These are phyloP conservation scores for Neoboletus magnificus DNA, from an alignment of 768 basidiomycete genomes.

Conservation along the genomic window DNA sequence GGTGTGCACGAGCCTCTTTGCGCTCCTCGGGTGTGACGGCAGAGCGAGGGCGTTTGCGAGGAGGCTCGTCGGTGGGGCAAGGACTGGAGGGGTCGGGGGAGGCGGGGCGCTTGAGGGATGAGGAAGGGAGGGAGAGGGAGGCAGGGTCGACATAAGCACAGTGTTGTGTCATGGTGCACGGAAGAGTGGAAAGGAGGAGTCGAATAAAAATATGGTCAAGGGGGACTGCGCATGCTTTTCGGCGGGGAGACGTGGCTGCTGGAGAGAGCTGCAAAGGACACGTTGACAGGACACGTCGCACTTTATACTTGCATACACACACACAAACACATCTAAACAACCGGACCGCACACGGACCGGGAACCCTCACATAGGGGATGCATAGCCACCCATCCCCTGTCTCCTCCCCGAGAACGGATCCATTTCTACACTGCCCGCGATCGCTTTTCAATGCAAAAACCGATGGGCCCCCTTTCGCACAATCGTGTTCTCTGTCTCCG, in stretches of 20 bases:
- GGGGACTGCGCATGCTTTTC: slow-evolving; percentile 9
- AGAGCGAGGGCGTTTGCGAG: slow-evolving; percentile 74
- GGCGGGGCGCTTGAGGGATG: slow-evolving; percentile 28
- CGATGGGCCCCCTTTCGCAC: neutral
- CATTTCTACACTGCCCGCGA: neutral
- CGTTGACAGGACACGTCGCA: slow-evolving; percentile 30
- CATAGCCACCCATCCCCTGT: neutral
- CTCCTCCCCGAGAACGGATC: neutral
- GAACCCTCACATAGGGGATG: neutral
- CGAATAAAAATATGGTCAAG: slow-evolving; percentile 25
- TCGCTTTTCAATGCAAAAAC: neutral
- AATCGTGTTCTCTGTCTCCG: neutral
- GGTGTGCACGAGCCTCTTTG: slow-evolving; percentile 84
- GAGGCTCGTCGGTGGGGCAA: slow-evolving; percentile 38
- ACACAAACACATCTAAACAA: slow-evolving; percentile 17
- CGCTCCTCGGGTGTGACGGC: slow-evolving; percentile 68
- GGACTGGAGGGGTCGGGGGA: slow-evolving; percentile 15
- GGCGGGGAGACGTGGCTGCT: slow-evolving; percentile 20
- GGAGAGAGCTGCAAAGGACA: slow-evolving; percentile 17
- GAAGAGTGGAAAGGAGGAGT: neutral
- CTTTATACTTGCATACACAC: slow-evolving; percentile 28
- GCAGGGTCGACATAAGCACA: slow-evolving; percentile 37
- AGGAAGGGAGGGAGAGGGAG: slow-evolving; percentile 37
- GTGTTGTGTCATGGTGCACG: slow-evolving; percentile 22
- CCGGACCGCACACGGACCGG: neutral